These are phyloP conservation scores for Gonium pectorale DNA, from an alignment of 139 green algal genomes.

Conservation along the genomic window DNA sequence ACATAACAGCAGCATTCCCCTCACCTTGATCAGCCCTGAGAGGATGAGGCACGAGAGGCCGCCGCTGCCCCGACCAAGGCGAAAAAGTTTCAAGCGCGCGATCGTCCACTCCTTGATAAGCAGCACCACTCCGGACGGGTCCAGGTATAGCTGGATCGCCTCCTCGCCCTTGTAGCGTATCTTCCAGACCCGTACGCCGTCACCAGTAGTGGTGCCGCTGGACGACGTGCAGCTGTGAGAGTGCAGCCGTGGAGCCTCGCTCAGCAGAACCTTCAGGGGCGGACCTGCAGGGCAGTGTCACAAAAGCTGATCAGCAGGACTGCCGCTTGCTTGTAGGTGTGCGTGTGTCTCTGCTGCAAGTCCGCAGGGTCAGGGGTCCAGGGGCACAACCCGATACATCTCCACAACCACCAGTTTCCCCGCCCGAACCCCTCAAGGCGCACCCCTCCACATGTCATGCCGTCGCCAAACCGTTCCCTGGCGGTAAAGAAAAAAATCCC, in stretches of 20 bases:
- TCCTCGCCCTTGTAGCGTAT: not conserved
- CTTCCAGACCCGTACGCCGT: too few relatives aligned
- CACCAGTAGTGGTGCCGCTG: not conserved
- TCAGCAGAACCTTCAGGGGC: not conserved
- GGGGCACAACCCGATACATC: too few relatives aligned
- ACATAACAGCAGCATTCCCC: not conserved
- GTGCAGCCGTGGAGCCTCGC: not conserved
- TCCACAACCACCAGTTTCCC: too few relatives aligned
- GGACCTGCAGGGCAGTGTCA: not conserved
- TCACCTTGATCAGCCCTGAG: conserved; percentile 1
- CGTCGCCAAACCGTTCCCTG: too few relatives aligned
- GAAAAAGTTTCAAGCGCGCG: not conserved
- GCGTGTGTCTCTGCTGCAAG: too few relatives aligned
- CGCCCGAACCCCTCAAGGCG: too few relatives aligned
- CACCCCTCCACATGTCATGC: too few relatives aligned
- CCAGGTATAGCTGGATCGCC: not conserved
- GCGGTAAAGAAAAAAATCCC: too few relatives aligned
- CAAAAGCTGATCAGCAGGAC: too few relatives aligned
- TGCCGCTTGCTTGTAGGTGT: too few relatives aligned
- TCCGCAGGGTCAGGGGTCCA: too few relatives aligned
- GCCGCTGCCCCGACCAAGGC: not conserved
- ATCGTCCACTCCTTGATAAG: not conserved
- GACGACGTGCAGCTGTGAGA: not conserved
- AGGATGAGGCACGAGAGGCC: not conserved
- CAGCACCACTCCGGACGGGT: not conserved